Conservation (phyloP, 208 protist genomes). For the Angomonas deanei region DNA sequence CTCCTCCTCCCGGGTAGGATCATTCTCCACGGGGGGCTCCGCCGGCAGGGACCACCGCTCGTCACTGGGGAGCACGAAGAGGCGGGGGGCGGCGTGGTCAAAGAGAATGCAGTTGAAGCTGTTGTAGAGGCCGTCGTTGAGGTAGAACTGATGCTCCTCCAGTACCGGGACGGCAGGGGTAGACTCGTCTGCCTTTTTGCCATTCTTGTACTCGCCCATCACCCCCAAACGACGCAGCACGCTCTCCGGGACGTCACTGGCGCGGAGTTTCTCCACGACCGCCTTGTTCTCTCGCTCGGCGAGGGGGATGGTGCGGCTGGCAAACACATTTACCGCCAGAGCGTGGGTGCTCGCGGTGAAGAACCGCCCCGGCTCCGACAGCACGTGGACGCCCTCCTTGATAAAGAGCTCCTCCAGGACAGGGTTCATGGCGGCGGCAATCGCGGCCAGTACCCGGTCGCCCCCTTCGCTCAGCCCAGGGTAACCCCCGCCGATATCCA, state of each 20-base stretch:
- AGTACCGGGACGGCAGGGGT: constrained; percentile 16
- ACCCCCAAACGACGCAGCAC: not conserved
- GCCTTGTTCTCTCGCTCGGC: too few relatives aligned
- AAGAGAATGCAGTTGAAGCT: constrained; percentile 87
- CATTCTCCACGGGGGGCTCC: not conserved
- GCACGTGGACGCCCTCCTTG: constrained; percentile 39
- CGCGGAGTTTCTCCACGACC: not conserved
- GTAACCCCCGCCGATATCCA: constrained; percentile 90
- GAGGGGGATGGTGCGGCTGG: constrained; percentile 28
- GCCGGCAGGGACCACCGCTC: constrained; percentile 16
- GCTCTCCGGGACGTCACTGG: not conserved
- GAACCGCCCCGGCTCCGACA: constrained; percentile 82
- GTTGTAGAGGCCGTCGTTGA: constrained; percentile 83
- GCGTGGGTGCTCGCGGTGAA: constrained; percentile 67
- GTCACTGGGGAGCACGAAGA: constrained; percentile 37
- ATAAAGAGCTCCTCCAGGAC: constrained; percentile 66
- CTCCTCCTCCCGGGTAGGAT: constrained; percentile 8
- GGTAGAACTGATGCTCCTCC: constrained; percentile 71
- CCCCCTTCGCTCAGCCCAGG: constrained; percentile 23
- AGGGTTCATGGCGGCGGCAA: constrained; percentile 45
- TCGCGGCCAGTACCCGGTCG: constrained; percentile 32
- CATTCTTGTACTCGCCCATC: constrained; percentile 16
- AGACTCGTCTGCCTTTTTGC: constrained; percentile 13
- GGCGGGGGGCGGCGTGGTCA: constrained; percentile 57
- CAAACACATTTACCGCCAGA: constrained; percentile 66